These are phyloP conservation scores for Mallotus repandus DNA, from an alignment of 441 rosid genomes.

Conservation along the genomic window DNA sequence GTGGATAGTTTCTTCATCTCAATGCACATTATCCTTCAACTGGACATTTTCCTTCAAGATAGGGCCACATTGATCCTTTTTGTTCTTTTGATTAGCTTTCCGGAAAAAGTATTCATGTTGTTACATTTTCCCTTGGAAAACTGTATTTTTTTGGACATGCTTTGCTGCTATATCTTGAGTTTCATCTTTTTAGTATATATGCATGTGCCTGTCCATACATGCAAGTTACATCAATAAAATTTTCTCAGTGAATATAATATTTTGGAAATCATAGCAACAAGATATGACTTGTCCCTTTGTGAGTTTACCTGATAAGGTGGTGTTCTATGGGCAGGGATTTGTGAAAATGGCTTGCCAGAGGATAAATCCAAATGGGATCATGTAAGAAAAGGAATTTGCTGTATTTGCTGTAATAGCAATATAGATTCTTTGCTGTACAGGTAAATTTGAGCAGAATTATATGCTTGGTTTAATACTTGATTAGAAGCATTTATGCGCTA, in stretches of 20 bases:
- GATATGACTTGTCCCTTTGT: constrained; percentile 11
- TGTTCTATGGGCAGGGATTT: constrained; percentile 42
- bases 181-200: background rate
- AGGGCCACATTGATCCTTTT: background rate
- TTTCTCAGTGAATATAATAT: constrained; percentile 2
- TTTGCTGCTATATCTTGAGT: background rate
- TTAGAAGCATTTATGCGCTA: background rate
- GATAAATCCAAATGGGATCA: constrained; percentile 71
- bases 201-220: background rate
- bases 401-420: constrained; percentile 61
- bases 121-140: background rate
- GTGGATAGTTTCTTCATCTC: background rate
- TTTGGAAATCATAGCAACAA: background rate
- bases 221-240: background rate
- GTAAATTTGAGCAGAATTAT: constrained; percentile 33
- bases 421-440: constrained; percentile 87
- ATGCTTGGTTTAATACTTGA: background rate
- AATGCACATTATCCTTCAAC: background rate
- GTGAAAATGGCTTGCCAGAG: constrained; percentile 32
- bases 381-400: constrained; percentile 82
- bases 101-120: background rate
- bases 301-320: background rate
- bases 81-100: background rate
- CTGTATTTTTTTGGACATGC: background rate
- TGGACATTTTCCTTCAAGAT: background rate